Evolutionary conservation across 257 asterid genomes (phyloP).

Genomic region (Rehmannia glutinosa): DNA sequence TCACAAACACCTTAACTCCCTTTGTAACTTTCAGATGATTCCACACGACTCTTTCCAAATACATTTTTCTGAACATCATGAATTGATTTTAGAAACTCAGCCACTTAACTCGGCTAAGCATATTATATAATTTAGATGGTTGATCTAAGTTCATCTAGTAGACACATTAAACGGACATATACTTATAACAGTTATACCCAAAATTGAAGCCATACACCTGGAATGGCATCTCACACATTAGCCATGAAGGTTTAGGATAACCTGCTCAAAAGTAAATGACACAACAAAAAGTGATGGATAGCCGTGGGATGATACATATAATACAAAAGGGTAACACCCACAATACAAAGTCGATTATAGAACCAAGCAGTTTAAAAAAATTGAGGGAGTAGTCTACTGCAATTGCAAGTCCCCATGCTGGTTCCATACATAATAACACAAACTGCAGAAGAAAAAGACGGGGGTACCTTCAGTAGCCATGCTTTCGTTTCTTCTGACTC

Average conservation of each 20-base stretch:
- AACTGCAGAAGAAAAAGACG: neutral
- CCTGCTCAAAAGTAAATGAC: neutral
- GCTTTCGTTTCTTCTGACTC: slow-evolving; percentile 62
- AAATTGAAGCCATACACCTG: no score
- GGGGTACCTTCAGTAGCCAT: slow-evolving; percentile 28
- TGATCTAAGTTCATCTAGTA: neutral
- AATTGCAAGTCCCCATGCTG: neutral
- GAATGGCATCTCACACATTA: no score
- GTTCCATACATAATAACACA: neutral
- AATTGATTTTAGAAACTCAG: neutral
- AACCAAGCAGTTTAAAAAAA: neutral
- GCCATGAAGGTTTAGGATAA: neutral
- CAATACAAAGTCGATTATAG: neutral
- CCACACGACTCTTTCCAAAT: no score
- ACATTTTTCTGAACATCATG: no score
- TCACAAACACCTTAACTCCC: no score
- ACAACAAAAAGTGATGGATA: neutral
- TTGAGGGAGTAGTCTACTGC: no score
- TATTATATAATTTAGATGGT: neutral
- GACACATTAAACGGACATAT: neutral
- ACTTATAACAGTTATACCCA: no score
- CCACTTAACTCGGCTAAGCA: neutral
- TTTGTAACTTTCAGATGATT: no score
- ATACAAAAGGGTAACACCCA: neutral
- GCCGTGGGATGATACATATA: neutral